Conservation (phyloP, 2,329 filamentous ascomycete species). For the Teratosphaeria pseudoeucalypti region DNA sequence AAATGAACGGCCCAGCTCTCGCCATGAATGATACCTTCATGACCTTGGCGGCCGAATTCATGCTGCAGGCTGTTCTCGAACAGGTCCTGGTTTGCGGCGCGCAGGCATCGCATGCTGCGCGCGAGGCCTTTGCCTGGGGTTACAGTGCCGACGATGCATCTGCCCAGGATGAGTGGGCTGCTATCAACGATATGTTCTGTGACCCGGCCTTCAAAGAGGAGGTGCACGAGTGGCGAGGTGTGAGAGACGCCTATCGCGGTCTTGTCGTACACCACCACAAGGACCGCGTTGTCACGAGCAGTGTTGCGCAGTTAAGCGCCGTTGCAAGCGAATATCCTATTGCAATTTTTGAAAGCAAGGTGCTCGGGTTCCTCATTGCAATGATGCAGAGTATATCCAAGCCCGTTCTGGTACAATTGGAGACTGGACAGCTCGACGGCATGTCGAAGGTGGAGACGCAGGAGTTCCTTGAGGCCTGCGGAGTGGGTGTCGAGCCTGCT, state of each 20-base stretch:
- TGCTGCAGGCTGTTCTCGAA: slow-evolving; percentile 42
- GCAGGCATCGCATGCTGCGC: slow-evolving; percentile 23
- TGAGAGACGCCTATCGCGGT: slow-evolving; percentile 26
- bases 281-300: not conserved
- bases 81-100: slow-evolving; percentile 33
- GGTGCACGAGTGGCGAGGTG: slow-evolving; percentile 26
- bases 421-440: slow-evolving; percentile 35
- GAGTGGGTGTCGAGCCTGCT: slow-evolving; percentile 3
- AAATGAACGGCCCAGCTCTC: slow-evolving; percentile 21
- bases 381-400: slow-evolving; percentile 34
- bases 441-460: slow-evolving; percentile 30
- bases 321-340: slow-evolving; percentile 23
- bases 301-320: slow-evolving; percentile 16
- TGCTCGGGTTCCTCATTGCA: slow-evolving; percentile 33
- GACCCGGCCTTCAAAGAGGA: slow-evolving; percentile 25
- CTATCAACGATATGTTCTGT: slow-evolving; percentile 21
- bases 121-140: slow-evolving; percentile 38
- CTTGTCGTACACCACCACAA: slow-evolving; percentile 13
- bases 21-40: slow-evolving; percentile 31
- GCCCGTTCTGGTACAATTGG: slow-evolving; percentile 44
- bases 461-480: slow-evolving; percentile 24
- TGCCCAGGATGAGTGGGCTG: slow-evolving; percentile 15
- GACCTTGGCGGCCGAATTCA: slow-evolving; percentile 36
- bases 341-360: slow-evolving; percentile 27
- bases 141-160: slow-evolving; percentile 19